Evolutionary conservation across 2,329 filamentous ascomycete genomes (phyloP).

Genomic region (Tolypocladium inflatum): DNA sequence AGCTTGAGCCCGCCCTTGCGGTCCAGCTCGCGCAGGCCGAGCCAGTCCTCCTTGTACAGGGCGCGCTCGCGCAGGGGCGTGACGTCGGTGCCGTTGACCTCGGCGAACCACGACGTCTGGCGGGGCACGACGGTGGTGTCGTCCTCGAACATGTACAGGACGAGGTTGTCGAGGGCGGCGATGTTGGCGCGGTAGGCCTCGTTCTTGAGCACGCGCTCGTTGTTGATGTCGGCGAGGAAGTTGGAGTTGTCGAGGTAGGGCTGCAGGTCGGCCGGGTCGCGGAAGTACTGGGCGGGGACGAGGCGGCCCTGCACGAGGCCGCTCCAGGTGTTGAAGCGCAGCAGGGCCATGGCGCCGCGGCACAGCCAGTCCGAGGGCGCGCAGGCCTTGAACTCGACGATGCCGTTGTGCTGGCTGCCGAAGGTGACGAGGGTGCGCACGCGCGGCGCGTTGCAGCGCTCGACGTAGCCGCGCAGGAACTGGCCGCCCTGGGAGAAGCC

Average conservation of each 20-base stretch:
- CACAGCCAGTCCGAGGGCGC: constrained; percentile 67
- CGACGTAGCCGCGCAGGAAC: constrained; percentile 84
- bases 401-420: constrained; percentile 87
- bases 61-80: constrained; percentile 58
- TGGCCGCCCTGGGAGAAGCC: constrained; percentile 95
- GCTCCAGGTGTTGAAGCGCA: constrained; percentile 75
- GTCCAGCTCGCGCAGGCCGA: constrained; percentile 74
- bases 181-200: constrained; percentile 63
- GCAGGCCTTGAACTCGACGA: constrained; percentile 73
- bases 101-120: constrained; percentile 83
- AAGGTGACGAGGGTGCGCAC: constrained; percentile 78
- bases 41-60: constrained; percentile 87
- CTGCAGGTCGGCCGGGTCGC: constrained; percentile 52
- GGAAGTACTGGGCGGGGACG: constrained; percentile 93
- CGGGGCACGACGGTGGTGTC: constrained; percentile 83
- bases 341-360: constrained; percentile 65
- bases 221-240: constrained; percentile 93
- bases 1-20: constrained; percentile 71
- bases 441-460: constrained; percentile 72
- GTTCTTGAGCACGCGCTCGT: constrained; percentile 73
- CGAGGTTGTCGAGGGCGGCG: constrained; percentile 61
- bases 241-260: constrained; percentile 73
- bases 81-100: constrained; percentile 64
- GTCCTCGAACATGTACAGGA: constrained; percentile 82
- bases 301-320: constrained; percentile 66